Percentiles rank a stretch among this genome's conserved stretches.
phyloP scores from a whole-genome alignment of 345 rosid species.

The Litchi chinensis region DNA sequence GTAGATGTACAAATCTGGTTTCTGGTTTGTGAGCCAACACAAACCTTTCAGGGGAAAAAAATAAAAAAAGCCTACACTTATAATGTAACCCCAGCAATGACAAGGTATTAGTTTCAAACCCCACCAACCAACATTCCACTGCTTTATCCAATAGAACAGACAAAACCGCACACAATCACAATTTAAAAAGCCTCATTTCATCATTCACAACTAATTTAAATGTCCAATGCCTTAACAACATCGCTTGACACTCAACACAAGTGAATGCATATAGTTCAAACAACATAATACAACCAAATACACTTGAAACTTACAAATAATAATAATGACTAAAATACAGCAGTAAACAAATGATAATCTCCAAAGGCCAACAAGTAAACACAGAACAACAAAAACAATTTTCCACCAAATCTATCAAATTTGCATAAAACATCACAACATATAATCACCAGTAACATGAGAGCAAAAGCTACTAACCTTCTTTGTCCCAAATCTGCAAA shows the following conservation, averaged over 20 bases:
- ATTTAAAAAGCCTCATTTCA: background rate
- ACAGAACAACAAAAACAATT: background rate
- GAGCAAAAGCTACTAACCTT: constrained; percentile 44
- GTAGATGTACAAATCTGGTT: background rate
- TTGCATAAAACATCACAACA: background rate
- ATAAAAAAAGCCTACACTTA: background rate
- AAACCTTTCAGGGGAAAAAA: background rate
- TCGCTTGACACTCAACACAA: background rate
- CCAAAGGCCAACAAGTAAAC: background rate
- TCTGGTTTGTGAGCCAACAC: background rate
- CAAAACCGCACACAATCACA: background rate
- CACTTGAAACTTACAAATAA: background rate
- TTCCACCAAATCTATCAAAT: background rate
- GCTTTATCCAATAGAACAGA: background rate
- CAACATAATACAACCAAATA: background rate
- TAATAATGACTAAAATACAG: background rate
- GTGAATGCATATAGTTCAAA: background rate
- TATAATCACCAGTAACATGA: background rate
- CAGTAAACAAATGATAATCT: background rate
- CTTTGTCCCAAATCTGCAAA: constrained; percentile 88
- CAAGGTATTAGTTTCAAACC: background rate
- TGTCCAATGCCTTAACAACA: background rate
- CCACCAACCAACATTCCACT: background rate
- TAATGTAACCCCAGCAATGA: background rate
- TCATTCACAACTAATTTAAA: background rate